Percentiles rank a stretch among this genome's conserved stretches.
phyloP scores from a whole-genome alignment of 345 rosid species.

The Leavenworthia alabamica region DNA sequence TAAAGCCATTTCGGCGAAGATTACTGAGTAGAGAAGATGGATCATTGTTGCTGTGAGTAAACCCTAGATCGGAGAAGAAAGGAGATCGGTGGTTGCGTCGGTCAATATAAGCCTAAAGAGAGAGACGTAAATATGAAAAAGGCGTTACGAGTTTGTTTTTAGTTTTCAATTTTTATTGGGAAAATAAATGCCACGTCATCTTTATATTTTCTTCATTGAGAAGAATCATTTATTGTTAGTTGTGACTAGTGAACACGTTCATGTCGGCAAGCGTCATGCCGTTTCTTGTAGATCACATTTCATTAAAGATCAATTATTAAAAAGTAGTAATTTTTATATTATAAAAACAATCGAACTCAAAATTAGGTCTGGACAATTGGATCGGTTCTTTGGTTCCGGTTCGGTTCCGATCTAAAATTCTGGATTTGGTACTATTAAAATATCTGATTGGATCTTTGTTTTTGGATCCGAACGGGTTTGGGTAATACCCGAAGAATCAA shows the following conservation, averaged over 20 bases:
- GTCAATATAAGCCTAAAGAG: too few species aligned
- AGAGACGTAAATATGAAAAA: neutral
- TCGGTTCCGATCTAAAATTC: too few species aligned
- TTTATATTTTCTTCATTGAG: neutral
- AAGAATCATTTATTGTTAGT: neutral
- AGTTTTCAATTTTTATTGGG: neutral
- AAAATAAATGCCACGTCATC: neutral
- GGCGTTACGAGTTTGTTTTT: neutral
- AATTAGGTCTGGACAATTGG: too few species aligned
- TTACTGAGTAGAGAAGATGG: constrained; percentile 59
- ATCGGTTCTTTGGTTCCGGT: too few species aligned
- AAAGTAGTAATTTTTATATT: too few species aligned
- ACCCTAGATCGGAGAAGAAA: constrained; percentile 27
- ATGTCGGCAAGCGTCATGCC: neutral
- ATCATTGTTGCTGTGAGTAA: constrained; percentile 41
- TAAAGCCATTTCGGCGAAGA: constrained; percentile 55
- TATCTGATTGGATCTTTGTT: too few species aligned
- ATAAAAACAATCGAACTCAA: too few species aligned
- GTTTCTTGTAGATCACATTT: too few species aligned
- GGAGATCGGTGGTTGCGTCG: neutral
- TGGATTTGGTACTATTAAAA: too few species aligned
- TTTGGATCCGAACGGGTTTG: too few species aligned
- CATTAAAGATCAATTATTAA: too few species aligned
- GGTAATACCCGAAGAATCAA: too few species aligned
- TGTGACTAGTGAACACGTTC: neutral